Base-by-base conservation (phyloP, 129 eudicot species). In the Pittosporum tobira region DNA sequence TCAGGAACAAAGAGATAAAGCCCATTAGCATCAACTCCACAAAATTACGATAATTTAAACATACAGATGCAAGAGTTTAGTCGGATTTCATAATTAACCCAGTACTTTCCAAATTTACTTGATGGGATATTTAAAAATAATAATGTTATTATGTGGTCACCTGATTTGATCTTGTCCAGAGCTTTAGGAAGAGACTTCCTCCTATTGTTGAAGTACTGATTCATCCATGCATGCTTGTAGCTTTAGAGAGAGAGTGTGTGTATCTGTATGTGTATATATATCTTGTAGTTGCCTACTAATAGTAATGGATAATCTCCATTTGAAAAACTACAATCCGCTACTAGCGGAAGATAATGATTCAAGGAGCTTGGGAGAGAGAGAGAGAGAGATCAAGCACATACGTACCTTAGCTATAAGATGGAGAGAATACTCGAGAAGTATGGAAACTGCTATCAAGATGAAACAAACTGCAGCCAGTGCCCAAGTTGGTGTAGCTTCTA, bases 381-480 rank as follows among this genome's bases (percentile, higher is more conserved):
- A n/a, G n/a, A n/a, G n/a, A n/a, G n/a, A n/a, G n/a, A n/a, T n/a
- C n/a, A n/a, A n/a, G n/a, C n/a, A n/a, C n/a, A n/a, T n/a, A n/a
- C n/a, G n/a, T 64, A 81, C 88, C 88, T 81, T 63, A 2, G 88
- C 80, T 71, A 81, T 53, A 40, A 77, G 81, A 77, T 77, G 88
- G 46, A 81, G 72, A 9, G 34, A 77, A 55, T 73, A 72, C 60
- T 81, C 88, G 3, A 81, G 70, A 42, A 81, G 63, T 25, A 77
- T 48, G 37, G 88, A 81, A 44, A 50, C 64, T 15, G 72, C 8
- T 4, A 81, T 70, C 60, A 81, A 34, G 63, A 77, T 10, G 57
- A 78, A 78, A 42, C 77, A 74, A 48, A 82, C 81, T 49, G 78
- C 53, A 22, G 89, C 89, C 29, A 82, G 73, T 43, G 89, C 89